phyloP scores from a whole-genome alignment of 805 yeast species.

The Blastobotrys peoriensis region DNA sequence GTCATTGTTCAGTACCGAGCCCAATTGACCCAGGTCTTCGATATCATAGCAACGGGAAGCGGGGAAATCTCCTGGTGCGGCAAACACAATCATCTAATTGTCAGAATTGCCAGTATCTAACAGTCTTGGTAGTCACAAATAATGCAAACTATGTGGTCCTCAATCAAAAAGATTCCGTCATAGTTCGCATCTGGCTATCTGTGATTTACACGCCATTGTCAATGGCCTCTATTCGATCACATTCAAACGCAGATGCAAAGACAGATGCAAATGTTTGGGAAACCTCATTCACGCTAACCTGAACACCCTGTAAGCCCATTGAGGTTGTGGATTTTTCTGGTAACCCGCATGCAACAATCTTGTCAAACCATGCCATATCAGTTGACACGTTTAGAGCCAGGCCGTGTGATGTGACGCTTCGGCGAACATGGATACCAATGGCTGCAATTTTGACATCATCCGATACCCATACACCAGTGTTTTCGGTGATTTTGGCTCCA shows the following conservation, averaged over 20 bases:
- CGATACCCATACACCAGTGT: conserved; percentile 86
- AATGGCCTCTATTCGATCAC: not conserved
- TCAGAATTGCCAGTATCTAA: no score
- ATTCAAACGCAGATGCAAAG: not conserved
- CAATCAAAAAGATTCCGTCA: no score
- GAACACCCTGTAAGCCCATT: conserved; percentile 30
- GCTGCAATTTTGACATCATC: conserved; percentile 68
- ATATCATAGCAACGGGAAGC: no score
- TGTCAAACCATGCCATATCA: conserved; percentile 63
- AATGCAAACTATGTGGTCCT: no score
- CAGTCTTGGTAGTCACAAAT: no score
- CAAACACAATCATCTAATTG: no score
- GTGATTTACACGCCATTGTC: no score
- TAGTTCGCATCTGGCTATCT: no score
- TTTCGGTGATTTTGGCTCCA: conserved; percentile 46
- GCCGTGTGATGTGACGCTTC: conserved; percentile 87
- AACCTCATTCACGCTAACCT: conserved; percentile 33
- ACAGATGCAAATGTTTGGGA: conserved; percentile 36
- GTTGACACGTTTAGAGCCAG: conserved; percentile 74
- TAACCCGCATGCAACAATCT: conserved; percentile 81
- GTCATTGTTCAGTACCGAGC: no score
- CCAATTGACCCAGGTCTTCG: no score
- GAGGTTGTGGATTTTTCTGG: conserved; percentile 55
- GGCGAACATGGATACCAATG: conserved; percentile 78
- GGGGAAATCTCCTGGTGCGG: no score